Base-by-base conservation (phyloP, 2,329 filamentous ascomycete genomes). In the Ilyonectria sp. region DNA sequence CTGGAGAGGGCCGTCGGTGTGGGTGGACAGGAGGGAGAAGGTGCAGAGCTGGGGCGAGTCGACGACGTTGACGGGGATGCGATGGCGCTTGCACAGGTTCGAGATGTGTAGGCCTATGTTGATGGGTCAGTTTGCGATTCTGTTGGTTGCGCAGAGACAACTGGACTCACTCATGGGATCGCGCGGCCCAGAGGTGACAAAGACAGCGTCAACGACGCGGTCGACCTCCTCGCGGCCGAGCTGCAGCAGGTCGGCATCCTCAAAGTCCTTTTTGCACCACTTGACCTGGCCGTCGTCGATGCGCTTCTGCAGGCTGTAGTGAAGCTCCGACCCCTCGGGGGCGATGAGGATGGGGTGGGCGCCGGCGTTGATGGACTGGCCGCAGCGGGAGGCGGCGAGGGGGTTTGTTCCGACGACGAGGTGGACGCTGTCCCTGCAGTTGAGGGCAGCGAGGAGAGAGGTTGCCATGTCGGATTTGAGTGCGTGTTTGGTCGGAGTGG, bases 41-140 rank as follows among this genome's bases (percentile, higher is more conserved):
- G 94, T 93, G 83, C 94, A 98, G 17, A 98, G 91, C 37, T 90
- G 87, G 0, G 95, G 93, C 0, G 93, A 89, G 82, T 99, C 96
- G 67, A 94, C 90, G 29, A 98, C 94, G 81, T 99, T 99, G 78
- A 99, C 87, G 35, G 95, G 95, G 73, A 99, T 96, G 50, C 96
- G 90, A 68, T 95, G 86, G 53, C 92, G 88, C 67, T 87, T 89
- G 83, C 96, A 98, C 4, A 95, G 84, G 6, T 83, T 85, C 0
- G 94, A 94, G 69, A 98, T 92, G 70, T 89, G 89, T 31, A 86
- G 81, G 63, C 86, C 90, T 93, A 69, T 35, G 1, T 40, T 6
- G 54, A 47, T 26, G 37, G 46, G 52, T 69, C 40, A 62, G 35
- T 53, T 35, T 4, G 26, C 17, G n/a, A 11, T 17, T 11, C 57